A percentile compares a stretch with the other conserved stretches of the same genome.
Conservation (phyloP, 805 yeast genomes). For the Candida krabiensis region DNA sequence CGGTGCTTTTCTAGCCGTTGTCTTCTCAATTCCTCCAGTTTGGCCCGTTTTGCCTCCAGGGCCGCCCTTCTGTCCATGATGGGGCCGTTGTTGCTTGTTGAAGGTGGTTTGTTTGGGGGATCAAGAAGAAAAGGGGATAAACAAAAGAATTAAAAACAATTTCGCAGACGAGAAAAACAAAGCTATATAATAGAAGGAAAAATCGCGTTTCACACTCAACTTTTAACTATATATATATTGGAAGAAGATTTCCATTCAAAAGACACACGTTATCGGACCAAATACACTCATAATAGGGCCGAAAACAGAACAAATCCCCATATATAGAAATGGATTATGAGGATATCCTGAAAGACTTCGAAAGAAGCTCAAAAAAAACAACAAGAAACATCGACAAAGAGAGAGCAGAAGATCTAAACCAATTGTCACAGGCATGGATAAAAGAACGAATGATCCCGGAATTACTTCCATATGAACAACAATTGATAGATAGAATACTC, state of each 20-base stretch:
- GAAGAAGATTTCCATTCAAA: too few relatives aligned
- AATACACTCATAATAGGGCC: too few relatives aligned
- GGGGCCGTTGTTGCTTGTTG: too few relatives aligned
- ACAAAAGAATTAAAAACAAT: not conserved
- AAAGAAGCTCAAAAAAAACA: conserved; percentile 32
- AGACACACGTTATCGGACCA: too few relatives aligned
- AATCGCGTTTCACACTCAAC: too few relatives aligned
- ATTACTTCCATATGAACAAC: conserved; percentile 69
- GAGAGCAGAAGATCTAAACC: conserved; percentile 39
- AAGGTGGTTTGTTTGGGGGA: too few relatives aligned
- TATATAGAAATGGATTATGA: conserved; percentile 52
- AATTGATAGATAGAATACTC: conserved; percentile 57
- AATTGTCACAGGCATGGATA: conserved; percentile 67
- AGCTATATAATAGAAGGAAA: too few relatives aligned
- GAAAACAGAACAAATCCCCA: not conserved
- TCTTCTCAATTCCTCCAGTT: conserved; percentile 51
- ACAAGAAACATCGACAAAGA: conserved; percentile 23
- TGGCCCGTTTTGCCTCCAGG: conserved; percentile 51
- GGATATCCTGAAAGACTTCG: conserved; percentile 69
- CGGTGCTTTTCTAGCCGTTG: conserved; percentile 39
- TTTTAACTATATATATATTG: too few relatives aligned
- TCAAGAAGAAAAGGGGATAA: not conserved
- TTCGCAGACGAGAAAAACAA: not conserved
- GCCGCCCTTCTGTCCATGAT: conserved; percentile 28
- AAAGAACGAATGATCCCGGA: conserved; percentile 88